Percentiles rank a stretch among this genome's conserved stretches.
These are phyloP conservation scores for Nepenthes mirabilis DNA, from an alignment of 148 eudicot species.

Conservation along the genomic window DNA sequence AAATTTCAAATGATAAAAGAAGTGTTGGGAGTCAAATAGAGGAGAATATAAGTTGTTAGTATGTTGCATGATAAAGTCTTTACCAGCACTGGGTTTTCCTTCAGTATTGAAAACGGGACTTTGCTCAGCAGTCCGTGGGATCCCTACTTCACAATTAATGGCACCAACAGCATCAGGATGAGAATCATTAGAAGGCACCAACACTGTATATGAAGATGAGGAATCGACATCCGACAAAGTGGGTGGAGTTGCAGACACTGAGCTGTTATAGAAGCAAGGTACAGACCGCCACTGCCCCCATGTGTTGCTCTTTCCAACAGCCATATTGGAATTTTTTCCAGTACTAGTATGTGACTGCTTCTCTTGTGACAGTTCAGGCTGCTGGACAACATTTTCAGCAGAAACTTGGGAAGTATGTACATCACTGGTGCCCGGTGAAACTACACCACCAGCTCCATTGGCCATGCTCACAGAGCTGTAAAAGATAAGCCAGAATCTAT, in stretches of 20 bases:
- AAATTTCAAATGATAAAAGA: neutral
- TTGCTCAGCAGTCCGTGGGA: neutral
- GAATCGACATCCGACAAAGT: neutral
- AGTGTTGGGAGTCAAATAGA: neutral
- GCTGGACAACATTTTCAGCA: slow-evolving; percentile 13
- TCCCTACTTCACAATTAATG: neutral
- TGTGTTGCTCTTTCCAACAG: slow-evolving; percentile 12
- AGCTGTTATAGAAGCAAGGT: slow-evolving; percentile 16
- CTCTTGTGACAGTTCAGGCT: slow-evolving; percentile 18
- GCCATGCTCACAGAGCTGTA: slow-evolving; percentile 37
- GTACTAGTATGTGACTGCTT: slow-evolving; percentile 12
- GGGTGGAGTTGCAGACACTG: slow-evolving; percentile 19
- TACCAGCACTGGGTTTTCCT: neutral
- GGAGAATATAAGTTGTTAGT: neutral
- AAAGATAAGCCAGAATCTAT: slow-evolving; percentile 12
- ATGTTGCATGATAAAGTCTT: neutral
- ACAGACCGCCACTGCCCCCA: slow-evolving; percentile 11
- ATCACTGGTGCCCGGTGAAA: slow-evolving; percentile 25
- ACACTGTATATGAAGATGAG: neutral
- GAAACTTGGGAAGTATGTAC: slow-evolving; percentile 16
- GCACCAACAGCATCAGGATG: neutral
- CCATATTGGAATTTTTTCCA: slow-evolving; percentile 16
- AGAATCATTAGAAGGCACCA: neutral
- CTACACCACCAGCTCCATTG: slow-evolving; percentile 32
- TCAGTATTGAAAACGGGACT: neutral